Evolutionary conservation across 768 basidiomycete genomes (phyloP).

Genomic region (Cubamyces lactineus): DNA sequence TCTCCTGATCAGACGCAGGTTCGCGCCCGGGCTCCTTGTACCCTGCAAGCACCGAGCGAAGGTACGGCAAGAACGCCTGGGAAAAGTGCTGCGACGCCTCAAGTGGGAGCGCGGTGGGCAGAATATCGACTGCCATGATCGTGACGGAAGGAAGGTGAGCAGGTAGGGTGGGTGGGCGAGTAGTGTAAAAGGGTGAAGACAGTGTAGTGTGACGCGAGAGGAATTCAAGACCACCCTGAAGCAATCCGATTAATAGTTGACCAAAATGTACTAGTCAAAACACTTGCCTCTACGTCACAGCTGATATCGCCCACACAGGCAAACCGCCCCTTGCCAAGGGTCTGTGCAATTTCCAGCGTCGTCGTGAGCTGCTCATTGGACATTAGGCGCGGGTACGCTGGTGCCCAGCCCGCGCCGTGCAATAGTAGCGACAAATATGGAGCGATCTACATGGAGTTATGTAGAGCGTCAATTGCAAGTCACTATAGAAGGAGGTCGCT

Average conservation of each 20-base stretch:
- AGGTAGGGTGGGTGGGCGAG: slow-evolving; percentile 46
- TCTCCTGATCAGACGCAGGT: slow-evolving; percentile 26
- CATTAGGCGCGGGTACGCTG: slow-evolving; percentile 79
- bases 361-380: slow-evolving; percentile 60
- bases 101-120: slow-evolving; percentile 80
- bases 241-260: not conserved
- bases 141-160: slow-evolving; percentile 59
- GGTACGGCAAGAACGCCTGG: slow-evolving; percentile 63
- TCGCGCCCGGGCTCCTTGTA: slow-evolving; percentile 33
- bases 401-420: slow-evolving; percentile 86
- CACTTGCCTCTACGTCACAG: slow-evolving; percentile 76
- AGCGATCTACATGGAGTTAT: slow-evolving; percentile 56
- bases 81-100: slow-evolving; percentile 86
- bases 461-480: not conserved
- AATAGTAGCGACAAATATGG: slow-evolving; percentile 85
- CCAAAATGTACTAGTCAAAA: not conserved
- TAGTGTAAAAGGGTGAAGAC: slow-evolving; percentile 69
- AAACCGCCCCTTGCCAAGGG: slow-evolving; percentile 59
- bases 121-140: slow-evolving; percentile 90
- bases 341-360: slow-evolving; percentile 52
- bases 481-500: slow-evolving; percentile 4
- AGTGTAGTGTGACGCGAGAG: slow-evolving; percentile 77
- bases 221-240: slow-evolving; percentile 84
- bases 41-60: slow-evolving; percentile 55
- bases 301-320: slow-evolving; percentile 84